Evolutionary conservation across 768 basidiomycete species (phyloP), one percentile per base, ranked within the genome.

Genomic region (Trametes coccinea): DNA sequence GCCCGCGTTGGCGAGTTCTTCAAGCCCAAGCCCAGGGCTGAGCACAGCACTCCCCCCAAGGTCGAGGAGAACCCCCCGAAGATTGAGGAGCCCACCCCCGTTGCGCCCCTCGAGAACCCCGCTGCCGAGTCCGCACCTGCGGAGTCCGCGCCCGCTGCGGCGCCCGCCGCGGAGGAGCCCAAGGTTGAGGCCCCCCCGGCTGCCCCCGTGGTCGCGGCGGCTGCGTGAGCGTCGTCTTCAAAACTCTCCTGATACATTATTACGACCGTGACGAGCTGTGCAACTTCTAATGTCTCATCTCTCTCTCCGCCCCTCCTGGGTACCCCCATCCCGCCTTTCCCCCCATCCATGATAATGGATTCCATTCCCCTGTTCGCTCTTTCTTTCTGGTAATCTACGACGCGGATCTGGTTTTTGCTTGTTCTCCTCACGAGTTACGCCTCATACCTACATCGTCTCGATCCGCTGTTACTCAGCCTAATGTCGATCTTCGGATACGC

Each of bases 41-140:
- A 90, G 71, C 83, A 85, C 39, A 71, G 80, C 10, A 71, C 86
- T 5, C 85, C 92, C 58, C 81, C 91, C 48, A 94, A 93, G 82
- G 90, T 94, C 59, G 89, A 93, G 64, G 91, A 93, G 79, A 81
- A 92, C 73, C 92, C 93, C 41, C 93, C 93, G 66, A 86, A 87
- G 80, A 90, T 95, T 67, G 93, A 93, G 52, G 86, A 91, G 77
- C 91, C 90, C 51, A 69, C 82, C 33, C 89, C 89, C 10, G 84
- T 94, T 64, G 92, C 90, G 56, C 93, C 93, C 60, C 80, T 95
- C 66, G 92, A 93, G 79, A 83, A 90, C 73, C 87, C 90, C 40
- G 87, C 86, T 17, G 76, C 81, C 22, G 83, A 83, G 66, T 70
- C 78, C 14, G 66, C 77, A 30, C 73, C 75, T 4, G 59, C 67